Base-by-base conservation (phyloP, 768 basidiomycete species). In the Leucocoprinus sp. region DNA sequence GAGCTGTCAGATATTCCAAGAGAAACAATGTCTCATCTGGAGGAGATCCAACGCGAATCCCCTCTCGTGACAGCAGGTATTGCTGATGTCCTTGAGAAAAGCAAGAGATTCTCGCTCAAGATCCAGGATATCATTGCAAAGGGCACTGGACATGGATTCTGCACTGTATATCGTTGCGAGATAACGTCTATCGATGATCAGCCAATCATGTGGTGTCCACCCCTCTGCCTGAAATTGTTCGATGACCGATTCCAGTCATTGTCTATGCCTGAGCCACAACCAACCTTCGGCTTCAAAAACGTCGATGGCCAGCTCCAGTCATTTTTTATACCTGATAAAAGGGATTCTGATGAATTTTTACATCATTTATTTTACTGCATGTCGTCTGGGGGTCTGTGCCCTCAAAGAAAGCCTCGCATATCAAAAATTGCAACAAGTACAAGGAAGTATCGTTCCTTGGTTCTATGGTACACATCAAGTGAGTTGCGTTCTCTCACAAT, bases 381-480 rank as follows among this genome's bases (percentile, higher is more conserved):
- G n/a, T 19, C 46, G 14, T 5, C 33, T 39, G 8, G 52, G 54
- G 48, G n/a, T 5, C 5, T 45, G 49, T 8, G 58, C 58, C 19
- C 42, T 49, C 40, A 57, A 57, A 26, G 55, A 60, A 45, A 45
- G 45, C 4, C 38, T 36, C 28, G 53, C 54, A 8, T 60, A 60
- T 35, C 43, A 59, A 19, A 57, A 60, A 52, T 53, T 60, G 28
- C 48, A 9, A 23, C 28, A 51, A 14, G 52, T 42, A 14, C 59
- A 59, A 51, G 59, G 59, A 26, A 48, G 56, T 5, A n/a, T 56
- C 3, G 26, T 59, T 48, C 59, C 59, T 37, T 60, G 58, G 59
- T 60, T 55, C 27, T 60, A 59, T 41, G 58, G 59, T 28, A 43
- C 26, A 3, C 56, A 60, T 39, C 49, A 55, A 53, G 59, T 57